These are phyloP conservation scores for Psilocybe tampanensis DNA, from an alignment of 768 basidiomycete species.

Conservation along the genomic window DNA sequence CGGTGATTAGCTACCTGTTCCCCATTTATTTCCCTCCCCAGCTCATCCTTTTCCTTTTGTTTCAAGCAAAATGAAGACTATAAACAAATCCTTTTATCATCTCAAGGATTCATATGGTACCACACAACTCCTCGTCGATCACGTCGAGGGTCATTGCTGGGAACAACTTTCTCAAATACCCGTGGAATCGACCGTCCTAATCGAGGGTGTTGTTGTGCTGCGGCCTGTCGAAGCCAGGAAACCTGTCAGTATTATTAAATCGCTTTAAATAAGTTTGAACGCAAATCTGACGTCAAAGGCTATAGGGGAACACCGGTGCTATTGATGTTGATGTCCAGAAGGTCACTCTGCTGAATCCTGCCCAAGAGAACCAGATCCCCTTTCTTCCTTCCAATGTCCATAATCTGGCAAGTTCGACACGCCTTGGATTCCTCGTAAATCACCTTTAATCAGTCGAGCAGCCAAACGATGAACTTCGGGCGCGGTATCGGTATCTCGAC, in stretches of 20 bases:
- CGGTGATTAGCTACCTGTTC: constrained; percentile 56
- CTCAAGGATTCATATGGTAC: constrained; percentile 79
- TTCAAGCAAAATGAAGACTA: constrained; percentile 65
- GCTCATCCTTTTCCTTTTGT: constrained; percentile 32
- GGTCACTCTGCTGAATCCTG: constrained; percentile 80
- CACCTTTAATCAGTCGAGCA: constrained; percentile 30
- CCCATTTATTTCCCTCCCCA: constrained; percentile 32
- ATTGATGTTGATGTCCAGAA: constrained; percentile 79
- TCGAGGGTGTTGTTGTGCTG: constrained; percentile 71
- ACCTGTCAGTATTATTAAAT: constrained; percentile 45
- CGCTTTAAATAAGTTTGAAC: constrained; percentile 17
- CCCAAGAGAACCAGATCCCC: constrained; percentile 61
- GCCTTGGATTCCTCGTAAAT: constrained; percentile 12
- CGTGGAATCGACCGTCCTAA: constrained; percentile 75
- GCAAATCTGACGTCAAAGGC: constrained; percentile 19
- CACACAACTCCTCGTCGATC: constrained; percentile 75
- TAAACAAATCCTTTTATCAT: constrained; percentile 76
- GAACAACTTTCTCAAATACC: constrained; percentile 62
- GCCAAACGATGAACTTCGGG: constrained; percentile 86
- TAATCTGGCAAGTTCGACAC: constrained; percentile 61
- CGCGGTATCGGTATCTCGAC: constrained; percentile 88
- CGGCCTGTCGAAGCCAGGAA: constrained; percentile 67
- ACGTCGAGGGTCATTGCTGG: constrained; percentile 37
- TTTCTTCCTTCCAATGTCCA: constrained; percentile 81
- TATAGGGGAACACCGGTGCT: constrained; percentile 65